Evolutionary conservation across 441 rosid genomes (phyloP).

Genomic region (Theobroma grandiflorum): DNA sequence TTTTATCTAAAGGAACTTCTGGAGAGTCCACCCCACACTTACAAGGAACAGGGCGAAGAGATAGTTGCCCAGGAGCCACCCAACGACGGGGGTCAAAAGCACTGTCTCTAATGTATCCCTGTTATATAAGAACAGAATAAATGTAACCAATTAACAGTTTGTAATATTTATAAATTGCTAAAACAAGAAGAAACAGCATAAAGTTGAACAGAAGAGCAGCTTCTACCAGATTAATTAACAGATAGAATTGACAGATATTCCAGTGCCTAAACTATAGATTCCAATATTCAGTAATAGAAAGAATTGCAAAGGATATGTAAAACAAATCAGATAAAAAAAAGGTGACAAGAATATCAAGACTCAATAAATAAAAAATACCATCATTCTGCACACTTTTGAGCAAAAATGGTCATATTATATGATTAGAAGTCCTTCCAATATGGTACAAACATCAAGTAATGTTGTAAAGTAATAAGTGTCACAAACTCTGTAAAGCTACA

Average conservation of each 20-base stretch:
- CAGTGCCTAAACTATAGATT: neutral
- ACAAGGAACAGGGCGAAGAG: conserved; percentile 68
- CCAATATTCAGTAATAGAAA: conserved; percentile 7
- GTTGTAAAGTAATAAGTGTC: neutral
- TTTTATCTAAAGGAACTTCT: conserved; percentile 80
- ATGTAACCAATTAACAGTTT: neutral
- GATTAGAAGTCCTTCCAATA: neutral
- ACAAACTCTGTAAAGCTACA: neutral
- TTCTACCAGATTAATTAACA: neutral
- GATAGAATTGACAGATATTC: neutral
- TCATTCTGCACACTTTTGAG: neutral
- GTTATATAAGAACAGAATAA: conserved; percentile 33
- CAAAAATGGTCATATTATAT: neutral
- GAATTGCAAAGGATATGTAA: neutral
- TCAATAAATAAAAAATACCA: too few species aligned
- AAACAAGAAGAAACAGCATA: neutral
- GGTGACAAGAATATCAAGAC: neutral
- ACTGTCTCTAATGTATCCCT: conserved; percentile 84
- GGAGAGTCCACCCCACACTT: conserved; percentile 64
- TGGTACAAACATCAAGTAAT: neutral
- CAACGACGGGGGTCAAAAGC: conserved; percentile 94
- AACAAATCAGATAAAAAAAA: neutral
- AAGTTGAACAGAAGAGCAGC: neutral
- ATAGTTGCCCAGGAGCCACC: conserved; percentile 88
- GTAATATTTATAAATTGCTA: neutral